Conservation (phyloP, 1,284 basidiomycete species). For the Trichosporon coremiiforme region DNA sequence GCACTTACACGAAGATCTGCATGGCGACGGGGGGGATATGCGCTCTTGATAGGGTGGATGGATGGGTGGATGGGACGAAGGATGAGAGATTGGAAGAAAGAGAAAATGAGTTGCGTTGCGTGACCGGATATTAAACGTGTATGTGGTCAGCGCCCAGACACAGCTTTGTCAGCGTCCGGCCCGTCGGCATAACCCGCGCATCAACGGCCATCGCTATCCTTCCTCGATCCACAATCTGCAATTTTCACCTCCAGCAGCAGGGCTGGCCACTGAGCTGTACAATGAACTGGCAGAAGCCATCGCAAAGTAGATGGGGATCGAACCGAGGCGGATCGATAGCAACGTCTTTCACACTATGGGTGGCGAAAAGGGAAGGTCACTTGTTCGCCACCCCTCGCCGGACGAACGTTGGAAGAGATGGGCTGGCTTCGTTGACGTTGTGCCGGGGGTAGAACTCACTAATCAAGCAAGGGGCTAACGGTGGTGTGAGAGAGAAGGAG, state of each 20-base stretch:
- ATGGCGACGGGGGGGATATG: conserved; percentile 18
- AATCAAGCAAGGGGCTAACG: not conserved
- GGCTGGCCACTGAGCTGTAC: not conserved
- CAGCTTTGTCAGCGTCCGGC: conserved; percentile 16
- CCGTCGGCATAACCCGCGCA: not conserved
- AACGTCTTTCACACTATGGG: conserved; percentile 10
- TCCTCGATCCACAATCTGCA: not conserved
- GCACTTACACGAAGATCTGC: conserved; percentile 29
- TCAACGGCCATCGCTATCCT: not conserved
- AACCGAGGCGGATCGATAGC: not conserved
- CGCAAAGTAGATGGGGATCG: not conserved
- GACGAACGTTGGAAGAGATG: not conserved
- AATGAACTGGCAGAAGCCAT: not conserved
- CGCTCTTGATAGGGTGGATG: conserved; percentile 11
- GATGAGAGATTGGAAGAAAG: conserved; percentile 10
- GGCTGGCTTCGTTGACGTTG: not conserved
- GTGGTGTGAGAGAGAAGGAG: not conserved
- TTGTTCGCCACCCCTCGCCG: not conserved
- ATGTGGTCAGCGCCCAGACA: conserved; percentile 13
- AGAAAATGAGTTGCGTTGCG: conserved; percentile 16
- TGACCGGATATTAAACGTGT: not conserved
- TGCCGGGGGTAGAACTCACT: not conserved
- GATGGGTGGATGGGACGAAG: not conserved
- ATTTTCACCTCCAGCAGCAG: not conserved
- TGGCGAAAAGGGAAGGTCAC: not conserved